Base-by-base conservation (phyloP, 208 protist species). In the Trypanosomatidae sp. region DNA sequence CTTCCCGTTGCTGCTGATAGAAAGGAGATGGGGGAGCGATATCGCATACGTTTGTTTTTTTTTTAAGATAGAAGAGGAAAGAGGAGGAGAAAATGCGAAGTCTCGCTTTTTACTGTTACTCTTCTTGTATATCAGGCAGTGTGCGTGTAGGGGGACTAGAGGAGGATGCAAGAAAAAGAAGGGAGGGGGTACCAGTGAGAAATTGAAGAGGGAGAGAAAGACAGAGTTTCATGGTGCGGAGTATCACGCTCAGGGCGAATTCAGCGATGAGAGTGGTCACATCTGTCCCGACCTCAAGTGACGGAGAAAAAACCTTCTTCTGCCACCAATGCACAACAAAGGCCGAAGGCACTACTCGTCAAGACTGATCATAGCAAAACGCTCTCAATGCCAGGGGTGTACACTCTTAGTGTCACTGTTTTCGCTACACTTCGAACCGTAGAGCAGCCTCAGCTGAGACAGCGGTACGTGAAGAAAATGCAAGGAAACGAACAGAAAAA, bases 291-390 rank as follows among this genome's bases (percentile, higher is more conserved):
- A 8, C 39, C 33, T 65, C 17, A 9, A 65, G n/a, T 7, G 33
- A 52, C 44, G 36, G 30, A 76, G 65, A 77, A 52, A 49, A 66
- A 56, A 71, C 30, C 10, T 8, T n/a, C 19, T 65, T 65, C 36
- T 2, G 13, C 39, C 12, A 33, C 44, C 28, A 53, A 30, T 33
- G 64, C 22, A 10, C 44, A 55, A 53, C 5, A 53, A 33, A 68
- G 44, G n/a, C 64, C 52, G 64, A 46, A 25, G 60, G 19, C 19
- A 65, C n/a, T 9, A 12, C 25, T 68, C 64, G 25, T 1, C 10
- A n/a, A 68, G 19, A 25, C 60, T 22, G 33, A 10, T 47, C 33
- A 65, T 8, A n/a, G 17, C 22, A 28, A 65, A 25, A 30, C 39
- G 9, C 19, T n/a, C 60, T 65, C 39, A 39, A 3, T 44, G 60